These are phyloP conservation scores for Macrophomina phaseolina DNA, from an alignment of 2,329 filamentous ascomycete species.

Conservation along the genomic window DNA sequence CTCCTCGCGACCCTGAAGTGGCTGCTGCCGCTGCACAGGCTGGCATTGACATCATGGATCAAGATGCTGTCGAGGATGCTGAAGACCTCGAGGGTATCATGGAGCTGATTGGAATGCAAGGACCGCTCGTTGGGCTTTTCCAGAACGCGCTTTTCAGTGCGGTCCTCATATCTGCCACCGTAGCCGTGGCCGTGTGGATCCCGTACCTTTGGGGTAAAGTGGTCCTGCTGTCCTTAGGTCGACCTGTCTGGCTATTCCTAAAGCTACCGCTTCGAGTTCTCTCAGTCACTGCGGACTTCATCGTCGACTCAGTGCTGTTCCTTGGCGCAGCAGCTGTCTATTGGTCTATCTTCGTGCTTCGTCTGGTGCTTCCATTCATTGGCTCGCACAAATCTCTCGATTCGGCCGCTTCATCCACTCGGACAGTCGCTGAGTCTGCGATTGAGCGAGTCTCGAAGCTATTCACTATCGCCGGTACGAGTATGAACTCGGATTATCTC, in stretches of 20 bases:
- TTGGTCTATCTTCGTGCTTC: constrained; percentile 36
- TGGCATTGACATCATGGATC: constrained; percentile 68
- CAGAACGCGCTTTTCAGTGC: constrained; percentile 96
- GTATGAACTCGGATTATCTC: constrained; percentile 41
- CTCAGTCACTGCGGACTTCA: constrained; percentile 75
- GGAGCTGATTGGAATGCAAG: constrained; percentile 95
- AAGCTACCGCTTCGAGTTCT: constrained; percentile 74
- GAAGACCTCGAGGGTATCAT: constrained; percentile 97
- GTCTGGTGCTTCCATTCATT: constrained; percentile 33
- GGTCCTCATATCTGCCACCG: constrained; percentile 84
- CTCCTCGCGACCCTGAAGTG: constrained; percentile 60
- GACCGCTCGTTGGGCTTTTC: constrained; percentile 84
- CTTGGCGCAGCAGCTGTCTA: constrained; percentile 61
- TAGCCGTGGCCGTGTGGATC: constrained; percentile 84
- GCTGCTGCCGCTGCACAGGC: constrained; percentile 69
- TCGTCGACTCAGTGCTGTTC: constrained; percentile 77
- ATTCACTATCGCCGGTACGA: constrained; percentile 36
- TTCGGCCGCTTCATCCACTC: constrained; percentile 13
- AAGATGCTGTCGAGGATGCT: constrained; percentile 77
- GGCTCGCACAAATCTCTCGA: constrained; percentile 10
- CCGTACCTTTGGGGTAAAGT: constrained; percentile 92
- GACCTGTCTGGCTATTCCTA: constrained; percentile 70
- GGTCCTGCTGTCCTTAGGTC: constrained; percentile 77
- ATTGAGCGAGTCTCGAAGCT: constrained; percentile 43
- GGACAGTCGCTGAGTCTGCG: constrained; percentile 41